Conservation (phyloP, 2,329 filamentous ascomycete species). For the Didymella keratinophila region DNA sequence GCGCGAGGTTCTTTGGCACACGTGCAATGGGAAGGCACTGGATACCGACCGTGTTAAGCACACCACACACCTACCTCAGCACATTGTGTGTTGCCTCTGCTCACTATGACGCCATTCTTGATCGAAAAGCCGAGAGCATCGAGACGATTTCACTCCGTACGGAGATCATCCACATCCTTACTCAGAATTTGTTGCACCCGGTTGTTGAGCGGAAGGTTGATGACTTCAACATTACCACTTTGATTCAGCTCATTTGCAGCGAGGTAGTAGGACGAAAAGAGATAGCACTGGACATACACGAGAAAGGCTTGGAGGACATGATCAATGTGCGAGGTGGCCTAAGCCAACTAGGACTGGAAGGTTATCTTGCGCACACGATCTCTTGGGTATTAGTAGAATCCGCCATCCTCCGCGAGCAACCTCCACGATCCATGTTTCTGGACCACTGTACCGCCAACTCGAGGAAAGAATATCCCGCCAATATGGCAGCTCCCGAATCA, state of each 20-base stretch:
- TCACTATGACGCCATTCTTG: slow-evolving; percentile 43
- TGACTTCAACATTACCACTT: slow-evolving; percentile 48
- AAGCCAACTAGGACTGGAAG: slow-evolving; percentile 38
- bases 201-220: slow-evolving; percentile 29
- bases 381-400: slow-evolving; percentile 45
- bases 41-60: slow-evolving; percentile 46
- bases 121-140: slow-evolving; percentile 36
- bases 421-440: too few relatives aligned
- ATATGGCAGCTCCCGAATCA: slow-evolving; percentile 47
- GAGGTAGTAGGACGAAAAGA: slow-evolving; percentile 44
- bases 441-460: too few relatives aligned
- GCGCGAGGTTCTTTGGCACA: slow-evolving; percentile 46
- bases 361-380: slow-evolving; percentile 42
- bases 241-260: slow-evolving; percentile 47
- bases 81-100: slow-evolving; percentile 48
- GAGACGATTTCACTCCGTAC: slow-evolving; percentile 42
- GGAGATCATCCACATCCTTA: slow-evolving; percentile 47
- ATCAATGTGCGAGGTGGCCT: slow-evolving; percentile 48
- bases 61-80: slow-evolving; percentile 49
- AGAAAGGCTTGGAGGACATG: slow-evolving; percentile 43
- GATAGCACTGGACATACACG: slow-evolving; percentile 33
- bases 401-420: slow-evolving; percentile 43
- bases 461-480: too few relatives aligned
- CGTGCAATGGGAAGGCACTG: slow-evolving; percentile 43
- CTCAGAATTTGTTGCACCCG: slow-evolving; percentile 37